Conservation (phyloP, 345 rosid genomes). For the Passiflora organensis region DNA sequence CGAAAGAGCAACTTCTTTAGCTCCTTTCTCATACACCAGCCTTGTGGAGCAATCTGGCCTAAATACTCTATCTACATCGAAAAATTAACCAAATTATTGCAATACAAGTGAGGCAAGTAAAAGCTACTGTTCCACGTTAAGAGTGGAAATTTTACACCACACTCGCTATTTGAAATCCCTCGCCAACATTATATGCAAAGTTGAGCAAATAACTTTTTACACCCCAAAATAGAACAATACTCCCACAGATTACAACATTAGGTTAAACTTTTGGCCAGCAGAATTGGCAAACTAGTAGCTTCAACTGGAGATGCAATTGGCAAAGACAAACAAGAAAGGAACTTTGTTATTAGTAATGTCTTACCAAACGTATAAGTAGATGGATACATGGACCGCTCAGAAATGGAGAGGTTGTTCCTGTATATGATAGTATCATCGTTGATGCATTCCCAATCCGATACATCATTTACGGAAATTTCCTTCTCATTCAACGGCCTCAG, state of each 20-base stretch:
- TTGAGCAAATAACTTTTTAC: background rate
- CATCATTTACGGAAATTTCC: constrained; percentile 64
- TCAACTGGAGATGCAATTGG: background rate
- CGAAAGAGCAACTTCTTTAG: constrained; percentile 78
- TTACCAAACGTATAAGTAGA: constrained; percentile 84
- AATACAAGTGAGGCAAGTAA: constrained; percentile 9
- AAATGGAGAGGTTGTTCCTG: constrained; percentile 62
- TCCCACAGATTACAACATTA: too few relatives aligned
- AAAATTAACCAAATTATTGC: constrained; percentile 15
- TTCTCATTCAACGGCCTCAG: constrained; percentile 79
- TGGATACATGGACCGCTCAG: constrained; percentile 92
- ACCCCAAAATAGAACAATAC: background rate
- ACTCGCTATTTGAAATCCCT: background rate
- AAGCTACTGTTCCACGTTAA: background rate
- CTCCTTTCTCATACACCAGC: constrained; percentile 76
- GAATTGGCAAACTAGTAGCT: background rate
- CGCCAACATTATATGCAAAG: background rate
- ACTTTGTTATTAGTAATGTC: constrained; percentile 14
- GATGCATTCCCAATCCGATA: constrained; percentile 93
- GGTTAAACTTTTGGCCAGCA: background rate
- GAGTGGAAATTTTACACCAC: background rate
- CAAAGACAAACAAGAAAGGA: constrained; percentile 6
- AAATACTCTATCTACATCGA: constrained; percentile 71
- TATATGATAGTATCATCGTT: constrained; percentile 58
- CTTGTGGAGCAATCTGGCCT: constrained; percentile 58